A percentile compares a stretch with the other conserved stretches of the same genome.
phyloP scores from a whole-genome alignment of 768 basidiomycete genomes.

The Pisolithus tinctorius region DNA sequence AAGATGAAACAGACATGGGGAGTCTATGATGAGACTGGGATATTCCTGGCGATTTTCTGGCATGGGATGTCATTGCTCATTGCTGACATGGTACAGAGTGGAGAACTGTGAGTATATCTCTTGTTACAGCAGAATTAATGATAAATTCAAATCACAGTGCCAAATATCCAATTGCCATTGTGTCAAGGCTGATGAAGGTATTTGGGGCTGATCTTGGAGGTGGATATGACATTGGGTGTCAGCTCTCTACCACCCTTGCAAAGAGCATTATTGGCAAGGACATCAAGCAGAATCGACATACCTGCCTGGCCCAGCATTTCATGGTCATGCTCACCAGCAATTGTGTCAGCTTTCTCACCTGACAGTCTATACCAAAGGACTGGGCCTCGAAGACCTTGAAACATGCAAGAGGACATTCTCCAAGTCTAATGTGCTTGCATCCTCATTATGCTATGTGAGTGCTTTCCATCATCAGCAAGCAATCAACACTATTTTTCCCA shows the following conservation, averaged over 20 bases:
- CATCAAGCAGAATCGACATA: not conserved
- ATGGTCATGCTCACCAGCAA: slow-evolving; percentile 17
- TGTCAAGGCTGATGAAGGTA: slow-evolving; percentile 4
- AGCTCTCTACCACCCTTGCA: slow-evolving; percentile 9
- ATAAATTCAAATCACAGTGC: slow-evolving; percentile 4
- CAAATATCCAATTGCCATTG: slow-evolving; percentile 15
- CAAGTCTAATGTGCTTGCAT: slow-evolving; percentile 10
- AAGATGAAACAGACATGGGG: slow-evolving; percentile 20
- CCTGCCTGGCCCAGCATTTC: slow-evolving; percentile 11
- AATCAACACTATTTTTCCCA: slow-evolving; percentile 1
- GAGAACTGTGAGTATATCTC: not conserved
- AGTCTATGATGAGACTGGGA: slow-evolving; percentile 31
- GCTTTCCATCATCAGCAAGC: slow-evolving; percentile 16
- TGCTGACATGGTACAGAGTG: slow-evolving; percentile 21
- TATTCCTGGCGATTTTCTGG: slow-evolving; percentile 30
- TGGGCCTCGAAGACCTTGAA: slow-evolving; percentile 17
- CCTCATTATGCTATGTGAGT: slow-evolving; percentile 6
- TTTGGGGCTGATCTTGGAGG: slow-evolving; percentile 4
- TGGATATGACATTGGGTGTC: slow-evolving; percentile 20
- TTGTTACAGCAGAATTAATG: too few relatives aligned
- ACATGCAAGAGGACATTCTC: slow-evolving; percentile 14
- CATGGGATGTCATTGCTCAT: slow-evolving; percentile 26
- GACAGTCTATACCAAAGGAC: slow-evolving; percentile 8
- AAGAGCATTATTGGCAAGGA: slow-evolving; percentile 8
- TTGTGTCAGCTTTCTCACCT: slow-evolving; percentile 15